Percentiles rank a stretch among this genome's conserved stretches.
phyloP scores from a whole-genome alignment of 257 asterid species.

The Orobanche coerulescens region DNA sequence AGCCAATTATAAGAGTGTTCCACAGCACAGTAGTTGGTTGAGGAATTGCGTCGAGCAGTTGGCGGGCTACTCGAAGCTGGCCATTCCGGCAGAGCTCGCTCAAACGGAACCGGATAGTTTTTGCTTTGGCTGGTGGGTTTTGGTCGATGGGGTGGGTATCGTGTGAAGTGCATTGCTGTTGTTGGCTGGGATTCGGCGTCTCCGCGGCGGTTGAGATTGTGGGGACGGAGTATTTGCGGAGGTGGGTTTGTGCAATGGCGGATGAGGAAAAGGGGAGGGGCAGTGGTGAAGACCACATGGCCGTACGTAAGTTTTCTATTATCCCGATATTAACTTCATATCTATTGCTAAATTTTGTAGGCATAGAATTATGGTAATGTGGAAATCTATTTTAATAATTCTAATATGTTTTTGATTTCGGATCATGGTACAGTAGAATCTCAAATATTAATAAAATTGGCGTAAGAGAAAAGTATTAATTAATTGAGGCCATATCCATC shows the following conservation, averaged over 20 bases:
- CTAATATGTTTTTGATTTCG: no score
- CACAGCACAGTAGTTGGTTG: conserved; percentile 79
- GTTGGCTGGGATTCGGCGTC: conserved; percentile 23
- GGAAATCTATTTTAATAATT: no score
- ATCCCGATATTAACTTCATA: no score
- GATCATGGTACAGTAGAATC: no score
- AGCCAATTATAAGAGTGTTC: conserved; percentile 82
- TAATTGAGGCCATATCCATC: no score
- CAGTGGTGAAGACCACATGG: conserved; percentile 43
- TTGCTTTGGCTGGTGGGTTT: conserved; percentile 30
- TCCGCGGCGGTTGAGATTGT: conserved; percentile 20
- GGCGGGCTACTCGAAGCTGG: conserved; percentile 54
- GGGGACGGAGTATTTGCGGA: conserved; percentile 29
- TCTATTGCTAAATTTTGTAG: no score
- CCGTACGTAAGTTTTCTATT: conserved; percentile 36
- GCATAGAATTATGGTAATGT: no score
- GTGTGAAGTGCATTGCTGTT: conserved; percentile 22
- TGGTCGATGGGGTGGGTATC: conserved; percentile 17
- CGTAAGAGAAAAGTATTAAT: no score
- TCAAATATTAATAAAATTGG: no score
- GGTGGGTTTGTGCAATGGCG: conserved; percentile 37
- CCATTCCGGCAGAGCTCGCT: conserved; percentile 70
- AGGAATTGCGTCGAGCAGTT: conserved; percentile 80
- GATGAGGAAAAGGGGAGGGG: conserved; percentile 39
- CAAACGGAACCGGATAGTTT: conserved; percentile 71